phyloP scores from a whole-genome alignment of 2,329 filamentous ascomycete species.

The Purpureocillium lavendulum region DNA sequence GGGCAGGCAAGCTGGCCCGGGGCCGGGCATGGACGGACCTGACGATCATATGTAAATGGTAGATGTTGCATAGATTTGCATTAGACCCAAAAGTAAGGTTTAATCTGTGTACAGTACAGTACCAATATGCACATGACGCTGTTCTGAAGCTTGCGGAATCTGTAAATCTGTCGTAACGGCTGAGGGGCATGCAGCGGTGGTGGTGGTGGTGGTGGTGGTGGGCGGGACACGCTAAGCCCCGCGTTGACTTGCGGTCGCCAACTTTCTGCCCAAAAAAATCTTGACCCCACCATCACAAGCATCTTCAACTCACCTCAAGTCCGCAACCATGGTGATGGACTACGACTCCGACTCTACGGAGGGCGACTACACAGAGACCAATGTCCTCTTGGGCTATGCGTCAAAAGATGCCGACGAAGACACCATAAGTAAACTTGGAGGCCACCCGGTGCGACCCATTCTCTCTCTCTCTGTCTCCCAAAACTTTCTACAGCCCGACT shows the following conservation, averaged over 20 bases:
- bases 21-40: conserved; percentile 56
- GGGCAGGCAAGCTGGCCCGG: conserved; percentile 56
- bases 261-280: conserved; percentile 20
- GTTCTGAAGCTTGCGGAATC: too few relatives aligned
- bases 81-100: conserved; percentile 24
- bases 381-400: conserved; percentile 84
- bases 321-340: conserved; percentile 41
- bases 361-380: conserved; percentile 68
- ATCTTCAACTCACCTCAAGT: background rate
- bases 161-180: too few relatives aligned
- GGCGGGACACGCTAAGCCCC: conserved; percentile 12
- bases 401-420: conserved; percentile 74
- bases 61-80: conserved; percentile 22
- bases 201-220: conserved; percentile 17
- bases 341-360: conserved; percentile 85
- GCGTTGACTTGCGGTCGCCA: conserved; percentile 2
- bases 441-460: conserved; percentile 58
- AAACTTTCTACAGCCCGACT: too few relatives aligned
- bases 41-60: conserved; percentile 41
- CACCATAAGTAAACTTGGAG: conserved; percentile 79
- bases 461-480: too few relatives aligned
- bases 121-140: too few relatives aligned
- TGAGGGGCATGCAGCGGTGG: too few relatives aligned
- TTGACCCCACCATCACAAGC: conserved; percentile 25
- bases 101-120: too few relatives aligned